Evolutionary conservation across 2,329 filamentous ascomycete genomes (phyloP).

Genomic region (Cercospora sp.): DNA sequence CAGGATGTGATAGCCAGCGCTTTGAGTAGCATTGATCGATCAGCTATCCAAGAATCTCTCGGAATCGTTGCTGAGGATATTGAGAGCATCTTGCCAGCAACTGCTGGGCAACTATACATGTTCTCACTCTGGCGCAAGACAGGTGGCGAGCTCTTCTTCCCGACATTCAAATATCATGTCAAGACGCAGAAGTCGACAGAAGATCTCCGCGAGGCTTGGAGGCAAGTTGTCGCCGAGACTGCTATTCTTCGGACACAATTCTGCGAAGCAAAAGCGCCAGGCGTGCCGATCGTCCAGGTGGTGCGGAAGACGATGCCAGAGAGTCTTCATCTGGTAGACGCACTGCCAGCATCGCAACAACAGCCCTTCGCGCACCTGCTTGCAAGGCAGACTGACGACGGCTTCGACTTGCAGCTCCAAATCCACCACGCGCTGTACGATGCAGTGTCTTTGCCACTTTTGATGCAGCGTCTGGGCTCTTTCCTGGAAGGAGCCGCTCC

Average conservation of each 20-base stretch:
- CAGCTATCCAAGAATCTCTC: constrained; percentile 18
- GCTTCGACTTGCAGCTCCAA: constrained; percentile 42
- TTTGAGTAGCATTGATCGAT: constrained; percentile 17
- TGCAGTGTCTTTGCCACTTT: constrained; percentile 69
- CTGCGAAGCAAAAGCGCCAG: constrained; percentile 43
- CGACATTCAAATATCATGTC: constrained; percentile 66
- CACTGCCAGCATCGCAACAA: constrained; percentile 1
- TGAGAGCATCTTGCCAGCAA: constrained; percentile 64
- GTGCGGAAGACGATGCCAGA: constrained; percentile 49
- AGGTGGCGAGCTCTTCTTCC: constrained; percentile 67
- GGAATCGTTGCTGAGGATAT: constrained; percentile 50
- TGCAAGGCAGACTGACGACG: constrained; percentile 16
- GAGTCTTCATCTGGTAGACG: constrained; percentile 35
- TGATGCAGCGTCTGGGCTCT: constrained; percentile 55
- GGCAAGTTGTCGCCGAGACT: constrained; percentile 53
- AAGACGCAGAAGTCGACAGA: constrained; percentile 41
- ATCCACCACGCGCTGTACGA: constrained; percentile 91
- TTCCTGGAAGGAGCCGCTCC: constrained; percentile 26
- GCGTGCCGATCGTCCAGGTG: constrained; percentile 63
- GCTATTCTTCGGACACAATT: constrained; percentile 71
- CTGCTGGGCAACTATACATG: constrained; percentile 79
- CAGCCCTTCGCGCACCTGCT: constrained; percentile 32
- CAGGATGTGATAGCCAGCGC: constrained; percentile 23
- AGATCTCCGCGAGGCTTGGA: constrained; percentile 62
- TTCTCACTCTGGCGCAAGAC: constrained; percentile 72